phyloP scores from a whole-genome alignment of 2,329 filamentous ascomycete genomes.

The Stachybotrys chlorohalonatus region DNA sequence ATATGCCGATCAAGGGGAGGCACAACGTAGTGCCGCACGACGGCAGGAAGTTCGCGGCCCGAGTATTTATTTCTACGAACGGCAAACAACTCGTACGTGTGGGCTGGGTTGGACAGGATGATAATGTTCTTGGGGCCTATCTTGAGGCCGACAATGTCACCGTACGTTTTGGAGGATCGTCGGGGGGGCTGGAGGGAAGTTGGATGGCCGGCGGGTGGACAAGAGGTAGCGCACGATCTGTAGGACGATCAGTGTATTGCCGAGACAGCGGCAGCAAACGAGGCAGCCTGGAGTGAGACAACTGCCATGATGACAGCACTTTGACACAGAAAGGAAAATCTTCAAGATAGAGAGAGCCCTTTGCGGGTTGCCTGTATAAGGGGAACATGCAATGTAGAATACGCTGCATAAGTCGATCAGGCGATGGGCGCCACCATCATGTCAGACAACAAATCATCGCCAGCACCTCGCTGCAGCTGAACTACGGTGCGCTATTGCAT shows the following conservation, averaged over 20 bases:
- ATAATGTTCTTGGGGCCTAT: constrained; percentile 18
- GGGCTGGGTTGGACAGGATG: constrained; percentile 17
- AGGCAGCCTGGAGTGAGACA: neutral
- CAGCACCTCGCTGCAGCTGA: too few species aligned
- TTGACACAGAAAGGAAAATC: too few species aligned
- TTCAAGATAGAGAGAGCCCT: constrained; percentile 11
- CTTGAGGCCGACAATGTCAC: constrained; percentile 18
- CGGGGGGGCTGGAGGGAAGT: constrained; percentile 12
- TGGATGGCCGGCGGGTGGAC: constrained; percentile 4
- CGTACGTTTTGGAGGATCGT: constrained; percentile 15
- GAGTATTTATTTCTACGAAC: constrained; percentile 24
- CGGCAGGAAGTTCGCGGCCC: constrained; percentile 14
- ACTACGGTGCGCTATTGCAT: too few species aligned
- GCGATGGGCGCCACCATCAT: too few species aligned
- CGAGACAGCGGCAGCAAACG: neutral
- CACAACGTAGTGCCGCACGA: constrained; percentile 10
- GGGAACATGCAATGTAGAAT: constrained; percentile 15
- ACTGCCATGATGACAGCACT: neutral
- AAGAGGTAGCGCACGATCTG: neutral
- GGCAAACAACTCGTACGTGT: constrained; percentile 25
- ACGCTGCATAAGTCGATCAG: neutral
- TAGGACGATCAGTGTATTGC: neutral
- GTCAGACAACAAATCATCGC: too few species aligned
- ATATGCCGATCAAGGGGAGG: neutral
- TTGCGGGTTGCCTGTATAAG: too few species aligned